Conservation (phyloP, 2,329 filamentous ascomycete genomes). For the Penicillium sp. region DNA sequence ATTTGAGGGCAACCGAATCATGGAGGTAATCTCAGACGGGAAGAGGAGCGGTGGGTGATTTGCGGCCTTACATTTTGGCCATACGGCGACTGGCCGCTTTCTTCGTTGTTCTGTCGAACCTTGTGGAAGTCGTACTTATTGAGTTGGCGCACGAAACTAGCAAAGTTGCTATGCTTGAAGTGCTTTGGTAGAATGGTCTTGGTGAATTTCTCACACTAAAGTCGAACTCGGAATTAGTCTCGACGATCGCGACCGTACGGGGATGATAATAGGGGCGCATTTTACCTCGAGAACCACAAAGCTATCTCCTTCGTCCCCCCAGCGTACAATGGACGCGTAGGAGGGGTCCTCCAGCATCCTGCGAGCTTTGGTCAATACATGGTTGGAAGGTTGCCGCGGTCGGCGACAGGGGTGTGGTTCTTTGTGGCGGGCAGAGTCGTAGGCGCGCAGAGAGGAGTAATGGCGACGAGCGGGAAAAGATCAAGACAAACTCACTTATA, state of each 20-base stretch:
- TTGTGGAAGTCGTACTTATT: slow-evolving; percentile 99
- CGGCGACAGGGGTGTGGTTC: neutral
- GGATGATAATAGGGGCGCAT: slow-evolving; percentile 18
- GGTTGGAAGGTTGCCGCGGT: neutral
- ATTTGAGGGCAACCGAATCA: neutral
- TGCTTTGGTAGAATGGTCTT: slow-evolving; percentile 96
- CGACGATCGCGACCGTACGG: slow-evolving; percentile 10
- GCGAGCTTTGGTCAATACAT: slow-evolving; percentile 16
- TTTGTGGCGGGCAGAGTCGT: slow-evolving; percentile 12
- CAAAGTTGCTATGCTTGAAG: slow-evolving; percentile 99
- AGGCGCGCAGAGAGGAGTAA: slow-evolving; percentile 6
- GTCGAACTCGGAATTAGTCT: slow-evolving; percentile 20
- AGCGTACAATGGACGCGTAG: slow-evolving; percentile 89
- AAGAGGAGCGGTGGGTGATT: neutral
- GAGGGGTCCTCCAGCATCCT: slow-evolving; percentile 97
- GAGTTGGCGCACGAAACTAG: slow-evolving; percentile 90
- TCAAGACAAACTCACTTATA: slow-evolving; percentile 73
- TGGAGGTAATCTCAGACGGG: neutral
- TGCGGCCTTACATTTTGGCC: slow-evolving; percentile 65
- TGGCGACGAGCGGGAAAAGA: neutral
- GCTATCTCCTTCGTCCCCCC: slow-evolving; percentile 92
- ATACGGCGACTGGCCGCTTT: slow-evolving; percentile 78
- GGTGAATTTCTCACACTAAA: slow-evolving; percentile 94
- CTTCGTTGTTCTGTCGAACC: slow-evolving; percentile 87
- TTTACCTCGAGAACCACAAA: slow-evolving; percentile 94